Conservation (phyloP, 352 stramenopile genomes). For the Nothophytophthora sp. region DNA sequence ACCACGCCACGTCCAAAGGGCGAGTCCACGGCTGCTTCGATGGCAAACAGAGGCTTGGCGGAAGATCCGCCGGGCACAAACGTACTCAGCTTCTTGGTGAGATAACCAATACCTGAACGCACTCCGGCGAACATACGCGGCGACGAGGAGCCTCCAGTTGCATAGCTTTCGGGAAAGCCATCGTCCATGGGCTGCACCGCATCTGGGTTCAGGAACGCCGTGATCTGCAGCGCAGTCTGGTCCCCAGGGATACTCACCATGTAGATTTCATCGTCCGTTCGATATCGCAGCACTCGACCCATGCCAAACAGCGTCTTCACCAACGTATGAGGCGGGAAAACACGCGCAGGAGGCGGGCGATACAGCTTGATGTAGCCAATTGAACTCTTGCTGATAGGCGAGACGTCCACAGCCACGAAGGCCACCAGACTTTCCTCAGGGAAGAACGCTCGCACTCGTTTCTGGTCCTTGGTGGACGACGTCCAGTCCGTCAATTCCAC, state of each 20-base stretch:
- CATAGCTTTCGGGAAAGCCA: slow-evolving; percentile 31
- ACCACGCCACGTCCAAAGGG: slow-evolving; percentile 61
- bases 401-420: slow-evolving; percentile 38
- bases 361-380: slow-evolving; percentile 63
- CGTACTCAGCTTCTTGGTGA: slow-evolving; percentile 78
- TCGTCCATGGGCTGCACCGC: slow-evolving; percentile 47
- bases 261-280: slow-evolving; percentile 70
- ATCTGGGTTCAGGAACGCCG: slow-evolving; percentile 47
- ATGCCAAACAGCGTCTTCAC: slow-evolving; percentile 84
- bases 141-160: slow-evolving; percentile 27
- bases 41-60: slow-evolving; percentile 30
- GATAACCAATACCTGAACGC: slow-evolving; percentile 71
- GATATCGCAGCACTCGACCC: slow-evolving; percentile 60
- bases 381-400: slow-evolving; percentile 41
- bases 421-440: slow-evolving; percentile 52
- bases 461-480: slow-evolving; percentile 21
- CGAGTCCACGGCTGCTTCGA: slow-evolving; percentile 49
- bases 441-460: slow-evolving; percentile 56
- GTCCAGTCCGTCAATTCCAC: slow-evolving; percentile 77
- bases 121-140: slow-evolving; percentile 77
- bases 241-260: slow-evolving; percentile 50
- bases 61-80: slow-evolving; percentile 51
- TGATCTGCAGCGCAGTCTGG: slow-evolving; percentile 40
- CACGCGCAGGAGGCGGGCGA: slow-evolving; percentile 33
- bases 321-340: slow-evolving; percentile 53